These are phyloP conservation scores for Rhizopus sp. DNA, from an alignment of 371 early-diverging fungal species.

Conservation along the genomic window DNA sequence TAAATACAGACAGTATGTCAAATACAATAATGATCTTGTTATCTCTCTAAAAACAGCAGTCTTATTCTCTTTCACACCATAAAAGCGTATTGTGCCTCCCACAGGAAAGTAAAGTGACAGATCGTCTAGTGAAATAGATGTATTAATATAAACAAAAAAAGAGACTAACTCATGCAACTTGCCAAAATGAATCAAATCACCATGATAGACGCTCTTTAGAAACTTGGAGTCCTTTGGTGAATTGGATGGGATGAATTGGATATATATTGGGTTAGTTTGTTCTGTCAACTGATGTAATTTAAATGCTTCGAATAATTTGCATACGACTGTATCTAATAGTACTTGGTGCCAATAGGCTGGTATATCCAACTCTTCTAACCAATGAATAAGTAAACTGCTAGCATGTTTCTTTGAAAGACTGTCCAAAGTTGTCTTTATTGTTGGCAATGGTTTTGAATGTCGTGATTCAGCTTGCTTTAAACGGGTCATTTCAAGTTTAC, in stretches of 20 bases:
- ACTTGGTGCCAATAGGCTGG: slow-evolving; percentile 26
- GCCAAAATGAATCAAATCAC: slow-evolving; percentile 14
- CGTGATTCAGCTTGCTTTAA: slow-evolving; percentile 1
- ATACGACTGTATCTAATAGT: slow-evolving; percentile 6
- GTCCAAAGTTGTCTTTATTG: slow-evolving; percentile 9
- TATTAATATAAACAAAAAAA: background rate
- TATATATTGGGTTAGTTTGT: slow-evolving; percentile 6
- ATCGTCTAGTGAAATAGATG: background rate
- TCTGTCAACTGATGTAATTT: background rate
- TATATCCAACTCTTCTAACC: slow-evolving; percentile 23
- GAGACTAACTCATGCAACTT: background rate
- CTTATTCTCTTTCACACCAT: slow-evolving; percentile 23
- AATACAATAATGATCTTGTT: slow-evolving; percentile 11
- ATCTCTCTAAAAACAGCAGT: slow-evolving; percentile 1
- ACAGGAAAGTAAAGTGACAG: slow-evolving; percentile 12
- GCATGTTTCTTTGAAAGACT: slow-evolving; percentile 34
- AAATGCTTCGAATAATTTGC: slow-evolving; percentile 11
- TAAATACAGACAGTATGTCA: slow-evolving; percentile 23
- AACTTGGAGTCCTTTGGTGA: slow-evolving; percentile 27
- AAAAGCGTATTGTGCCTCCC: slow-evolving; percentile 21
- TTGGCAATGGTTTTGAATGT: slow-evolving; percentile 10
- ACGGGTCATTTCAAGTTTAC: background rate
- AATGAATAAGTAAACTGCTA: slow-evolving; percentile 24
- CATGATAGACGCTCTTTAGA: slow-evolving; percentile 24
- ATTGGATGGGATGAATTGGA: slow-evolving; percentile 15